Percentiles rank a stretch among this genome's conserved stretches.
phyloP scores from a whole-genome alignment of 805 yeast species.

The Debaryomyces tyrocola region DNA sequence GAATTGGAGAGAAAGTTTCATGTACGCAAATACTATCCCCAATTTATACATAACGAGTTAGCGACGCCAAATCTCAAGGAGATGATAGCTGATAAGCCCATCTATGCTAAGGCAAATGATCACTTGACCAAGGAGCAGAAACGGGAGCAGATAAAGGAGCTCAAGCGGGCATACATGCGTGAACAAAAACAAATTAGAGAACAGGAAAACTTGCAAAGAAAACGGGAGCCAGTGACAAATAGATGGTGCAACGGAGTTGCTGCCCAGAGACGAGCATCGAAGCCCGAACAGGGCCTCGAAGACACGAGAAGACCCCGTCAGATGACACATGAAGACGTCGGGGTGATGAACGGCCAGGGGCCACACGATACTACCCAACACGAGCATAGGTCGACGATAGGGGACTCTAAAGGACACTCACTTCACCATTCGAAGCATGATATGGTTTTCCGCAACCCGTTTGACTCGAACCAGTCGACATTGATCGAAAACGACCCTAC shows the following conservation, averaged over 20 bases:
- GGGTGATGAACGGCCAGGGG: no score
- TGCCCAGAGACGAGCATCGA: background rate
- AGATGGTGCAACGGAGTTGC: background rate
- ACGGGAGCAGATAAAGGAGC: background rate
- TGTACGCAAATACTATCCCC: constrained; percentile 40
- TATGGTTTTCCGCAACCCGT: constrained; percentile 12
- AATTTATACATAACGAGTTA: constrained; percentile 35
- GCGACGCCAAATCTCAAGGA: constrained; percentile 37
- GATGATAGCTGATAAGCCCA: constrained; percentile 37
- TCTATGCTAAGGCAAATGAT: constrained; percentile 38
- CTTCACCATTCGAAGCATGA: no score
- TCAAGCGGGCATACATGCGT: background rate
- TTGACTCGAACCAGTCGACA: constrained; percentile 11
- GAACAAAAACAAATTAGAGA: no score
- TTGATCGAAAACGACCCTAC: constrained; percentile 1
- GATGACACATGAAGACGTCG: no score
- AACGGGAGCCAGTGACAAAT: no score
- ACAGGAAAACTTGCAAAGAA: no score
- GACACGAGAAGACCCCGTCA: no score
- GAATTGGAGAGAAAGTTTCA: constrained; percentile 32
- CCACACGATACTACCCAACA: no score
- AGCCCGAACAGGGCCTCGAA: constrained; percentile 3
- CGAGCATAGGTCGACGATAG: no score
- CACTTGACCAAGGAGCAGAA: constrained; percentile 17
- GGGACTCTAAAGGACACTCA: no score